Base-by-base conservation (phyloP, 306 rosid species). In the Arachis stenosperma region DNA sequence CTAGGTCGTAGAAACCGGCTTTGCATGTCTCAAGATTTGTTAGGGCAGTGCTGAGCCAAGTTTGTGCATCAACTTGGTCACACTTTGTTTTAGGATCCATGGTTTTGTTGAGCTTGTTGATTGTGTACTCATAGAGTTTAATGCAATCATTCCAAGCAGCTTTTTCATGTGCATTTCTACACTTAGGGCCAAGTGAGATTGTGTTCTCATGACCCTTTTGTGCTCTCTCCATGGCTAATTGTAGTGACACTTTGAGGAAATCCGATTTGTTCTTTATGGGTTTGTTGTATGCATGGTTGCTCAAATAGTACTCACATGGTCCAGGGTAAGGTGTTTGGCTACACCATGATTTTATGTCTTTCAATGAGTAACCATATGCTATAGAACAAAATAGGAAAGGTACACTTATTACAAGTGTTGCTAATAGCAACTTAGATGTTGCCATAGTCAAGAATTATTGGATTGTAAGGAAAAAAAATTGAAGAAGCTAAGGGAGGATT, bases 311-410 rank as follows among this genome's bases (percentile, higher is more conserved):
- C 66, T 92, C 90, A 33, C 98, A 92, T 69, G 94, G 87, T 2
- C 81, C 33, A 51, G 98, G 96, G 71, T 86, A 52, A 3, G 98
- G 98, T n/a, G 98, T 92, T 83, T 92, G 86, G 87, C 78, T 81
- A 10, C 98, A 92, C 96, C 96, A 89, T 36, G 57, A 48, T 68
- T 86, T 85, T 5, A 86, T 50, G 59, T 83, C 93, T 1, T 69
- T 74, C 0, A 3, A 11, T 0, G 90, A 67, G 79, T 84, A 69
- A 5, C 65, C 67, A 55, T 57, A 68, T 7, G 37, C 75, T 9
- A 11, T 8, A 5, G 81, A 52, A 51, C 79, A 75, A 14, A 80
- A 74, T n/a, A 67, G 67, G 42, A 83, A 72, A 2, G 81, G 70
- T 47, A 69, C 11, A 2, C 37, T 33, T 1, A 80, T 2, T 42